These are phyloP conservation scores for Cyberlindnera euphorbiae DNA, from an alignment of 805 yeast genomes.

Conservation along the genomic window DNA sequence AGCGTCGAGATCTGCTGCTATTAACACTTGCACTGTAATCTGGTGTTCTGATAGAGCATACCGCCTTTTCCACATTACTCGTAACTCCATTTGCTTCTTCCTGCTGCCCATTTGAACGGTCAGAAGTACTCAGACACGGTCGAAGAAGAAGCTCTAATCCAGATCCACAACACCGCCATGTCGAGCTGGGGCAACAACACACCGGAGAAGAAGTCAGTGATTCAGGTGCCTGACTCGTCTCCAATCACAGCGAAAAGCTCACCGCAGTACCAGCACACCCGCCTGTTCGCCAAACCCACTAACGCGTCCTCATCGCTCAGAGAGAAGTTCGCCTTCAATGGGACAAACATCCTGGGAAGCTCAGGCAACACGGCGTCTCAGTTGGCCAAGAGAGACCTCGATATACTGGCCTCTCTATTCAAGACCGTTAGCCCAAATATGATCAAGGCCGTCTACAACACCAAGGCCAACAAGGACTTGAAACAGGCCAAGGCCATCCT, in stretches of 20 bases:
- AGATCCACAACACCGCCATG: no score
- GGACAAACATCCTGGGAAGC: slow-evolving; percentile 20
- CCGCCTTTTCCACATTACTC: no score
- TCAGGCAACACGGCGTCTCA: slow-evolving; percentile 7
- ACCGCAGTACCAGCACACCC: slow-evolving; percentile 13
- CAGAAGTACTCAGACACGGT: no score
- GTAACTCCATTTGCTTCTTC: no score
- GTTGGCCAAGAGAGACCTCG: slow-evolving; percentile 19
- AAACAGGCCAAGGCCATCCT: slow-evolving; percentile 30
- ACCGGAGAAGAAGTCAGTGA: slow-evolving; percentile 25
- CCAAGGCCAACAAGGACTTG: slow-evolving; percentile 32
- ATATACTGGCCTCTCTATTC: slow-evolving; percentile 26
- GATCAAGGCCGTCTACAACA: slow-evolving; percentile 34
- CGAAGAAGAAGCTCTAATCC: no score
- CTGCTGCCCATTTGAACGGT: no score
- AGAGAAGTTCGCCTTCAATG: slow-evolving; percentile 40
- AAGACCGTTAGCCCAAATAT: slow-evolving; percentile 30
- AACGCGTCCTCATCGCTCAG: slow-evolving; percentile 24
- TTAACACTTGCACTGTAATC: no score
- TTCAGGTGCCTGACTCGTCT: slow-evolving; percentile 51
- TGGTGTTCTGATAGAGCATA: no score
- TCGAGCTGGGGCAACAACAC: slow-evolving; percentile 16
- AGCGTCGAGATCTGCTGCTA: no score
- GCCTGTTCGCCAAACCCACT: slow-evolving; percentile 12
- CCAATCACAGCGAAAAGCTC: slow-evolving; percentile 28